Base-by-base conservation (phyloP, 371 early-diverging fungal species). In the Blakeslea trispora region DNA sequence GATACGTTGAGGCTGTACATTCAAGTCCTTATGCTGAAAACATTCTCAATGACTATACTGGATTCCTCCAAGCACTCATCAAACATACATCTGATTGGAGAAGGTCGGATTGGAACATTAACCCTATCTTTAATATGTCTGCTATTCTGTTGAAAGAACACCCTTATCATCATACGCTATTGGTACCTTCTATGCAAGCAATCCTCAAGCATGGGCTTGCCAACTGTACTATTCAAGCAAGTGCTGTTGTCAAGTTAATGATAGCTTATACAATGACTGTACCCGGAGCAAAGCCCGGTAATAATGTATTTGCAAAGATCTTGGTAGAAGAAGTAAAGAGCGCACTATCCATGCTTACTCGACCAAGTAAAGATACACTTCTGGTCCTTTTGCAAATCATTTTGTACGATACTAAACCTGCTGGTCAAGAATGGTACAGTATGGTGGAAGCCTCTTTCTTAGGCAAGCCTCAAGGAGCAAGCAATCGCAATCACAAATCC, bases 1-100 rank as follows among this genome's bases (percentile, higher is more conserved):
- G 76, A 1, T 85, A 85, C 47, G 73, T 85, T 0, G 79, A 83
- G 49, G 70, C 70, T 0, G 83, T 85, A 0, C 82, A 85, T 48
- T 77, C 79, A 0, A 70, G 75, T 40, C 79, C 80, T 1, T 82
- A 80, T 49, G 59, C 73, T 14, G 77, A 78, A 50, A 64, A 59
- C 14, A 69, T 80, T 0, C n/a, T 67, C n/a, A 45, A 45, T 64
- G 81, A 82, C 50, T 74, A 74, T 39, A 68, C 73, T 15, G 44
- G 55, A 14, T 82, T 82, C 37, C 58, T 82, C 18, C 66, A 61
- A 32, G 53, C 64, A 4, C 56, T 82, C 9, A 56, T 63, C 14
- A 80, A 76, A 46, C 74, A 78, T 43, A 82, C 82, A 9, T 13
- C 59, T 3, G 77, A 72, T 19, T 82, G 82, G 82, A 59, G 73